Evolutionary conservation across 768 basidiomycete genomes (phyloP).

Genomic region (Mycena olivaceomarginata): DNA sequence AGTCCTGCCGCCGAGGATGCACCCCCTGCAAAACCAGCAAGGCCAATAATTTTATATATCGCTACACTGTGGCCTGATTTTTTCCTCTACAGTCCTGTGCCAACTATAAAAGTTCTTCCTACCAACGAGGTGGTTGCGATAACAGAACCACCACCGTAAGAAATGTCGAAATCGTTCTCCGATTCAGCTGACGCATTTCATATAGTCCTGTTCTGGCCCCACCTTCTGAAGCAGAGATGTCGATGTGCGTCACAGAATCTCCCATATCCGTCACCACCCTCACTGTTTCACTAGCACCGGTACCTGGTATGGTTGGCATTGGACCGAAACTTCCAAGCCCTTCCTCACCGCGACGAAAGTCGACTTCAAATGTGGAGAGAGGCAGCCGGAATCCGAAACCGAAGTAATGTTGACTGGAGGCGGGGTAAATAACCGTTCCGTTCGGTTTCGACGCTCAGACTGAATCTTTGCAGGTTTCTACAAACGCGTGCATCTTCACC

Average conservation of each 20-base stretch:
- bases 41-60: neutral
- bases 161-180: neutral
- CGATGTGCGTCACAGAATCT: slow-evolving; percentile 9
- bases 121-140: neutral
- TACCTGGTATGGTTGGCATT: slow-evolving; percentile 36
- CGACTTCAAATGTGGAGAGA: slow-evolving; percentile 19
- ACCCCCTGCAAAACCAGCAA: neutral
- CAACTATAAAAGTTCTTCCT: slow-evolving; percentile 8
- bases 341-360: neutral
- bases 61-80: neutral
- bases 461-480: neutral
- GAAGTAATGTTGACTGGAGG: slow-evolving; percentile 2
- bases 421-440: neutral
- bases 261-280: neutral
- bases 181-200: neutral
- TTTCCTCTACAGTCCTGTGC: neutral
- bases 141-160: neutral
- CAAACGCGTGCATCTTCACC: neutral
- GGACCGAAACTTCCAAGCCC: slow-evolving; percentile 30
- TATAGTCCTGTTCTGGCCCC: neutral
- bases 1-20: neutral
- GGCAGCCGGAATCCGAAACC: slow-evolving; percentile 12
- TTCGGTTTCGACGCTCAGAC: neutral
- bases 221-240: slow-evolving; percentile 14
- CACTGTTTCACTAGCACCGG: slow-evolving; percentile 21